These are phyloP conservation scores for Usnea hakonensis DNA, from an alignment of 495 filamentous ascomycete species.

Conservation along the genomic window DNA sequence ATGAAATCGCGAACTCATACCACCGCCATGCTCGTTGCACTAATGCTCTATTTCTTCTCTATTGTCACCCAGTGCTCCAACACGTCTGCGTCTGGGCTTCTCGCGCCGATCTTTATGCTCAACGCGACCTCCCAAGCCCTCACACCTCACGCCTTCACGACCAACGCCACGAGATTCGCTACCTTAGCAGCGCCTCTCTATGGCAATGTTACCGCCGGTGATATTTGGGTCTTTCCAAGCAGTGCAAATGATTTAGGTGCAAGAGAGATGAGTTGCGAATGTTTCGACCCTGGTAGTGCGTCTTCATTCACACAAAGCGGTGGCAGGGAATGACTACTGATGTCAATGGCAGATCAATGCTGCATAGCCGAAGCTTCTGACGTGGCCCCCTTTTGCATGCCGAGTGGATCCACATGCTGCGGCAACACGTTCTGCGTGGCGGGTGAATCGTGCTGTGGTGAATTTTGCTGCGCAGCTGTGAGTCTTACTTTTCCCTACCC, in stretches of 20 bases:
- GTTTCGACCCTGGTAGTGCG: slow-evolving; percentile 20
- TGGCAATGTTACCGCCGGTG: slow-evolving; percentile 16
- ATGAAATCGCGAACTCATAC: too few species aligned
- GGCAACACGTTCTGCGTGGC: slow-evolving; percentile 12
- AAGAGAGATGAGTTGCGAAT: slow-evolving; percentile 18
- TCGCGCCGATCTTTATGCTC: neutral
- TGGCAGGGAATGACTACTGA: neutral
- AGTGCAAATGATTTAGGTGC: slow-evolving; percentile 12
- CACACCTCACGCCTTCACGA: neutral
- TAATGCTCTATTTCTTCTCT: neutral
- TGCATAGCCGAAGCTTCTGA: slow-evolving; percentile 12
- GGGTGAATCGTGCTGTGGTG: slow-evolving; percentile 18
- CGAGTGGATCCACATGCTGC: slow-evolving; percentile 15
- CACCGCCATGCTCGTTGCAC: neutral
- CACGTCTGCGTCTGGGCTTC: neutral
- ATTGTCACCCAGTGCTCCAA: neutral
- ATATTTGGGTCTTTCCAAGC: slow-evolving; percentile 18
- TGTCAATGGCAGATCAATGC: slow-evolving; percentile 9
- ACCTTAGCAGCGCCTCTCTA: slow-evolving; percentile 11
- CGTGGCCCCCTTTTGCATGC: slow-evolving; percentile 15
- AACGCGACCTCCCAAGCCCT: neutral
- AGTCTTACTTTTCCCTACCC: neutral
- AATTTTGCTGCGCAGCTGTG: slow-evolving; percentile 20
- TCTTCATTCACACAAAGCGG: neutral
- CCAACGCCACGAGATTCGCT: neutral